Base-by-base conservation (phyloP, 2,329 filamentous ascomycete species). In the Amylocarpus encephaloides region DNA sequence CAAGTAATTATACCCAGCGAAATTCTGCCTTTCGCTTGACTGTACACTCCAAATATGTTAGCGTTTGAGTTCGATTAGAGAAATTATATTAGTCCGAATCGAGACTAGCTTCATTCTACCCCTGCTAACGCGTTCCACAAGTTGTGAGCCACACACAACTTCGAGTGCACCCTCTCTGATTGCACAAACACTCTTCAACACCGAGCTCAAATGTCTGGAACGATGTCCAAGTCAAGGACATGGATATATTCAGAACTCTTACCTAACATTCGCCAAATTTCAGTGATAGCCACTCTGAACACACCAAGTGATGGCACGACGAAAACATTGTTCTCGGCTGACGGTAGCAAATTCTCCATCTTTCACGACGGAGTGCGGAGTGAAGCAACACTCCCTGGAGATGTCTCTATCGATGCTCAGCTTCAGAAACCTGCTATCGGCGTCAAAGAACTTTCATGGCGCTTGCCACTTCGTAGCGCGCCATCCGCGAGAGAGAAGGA, bases 191-290 rank as follows among this genome's bases (percentile, higher is more conserved):
- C 22, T 26, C 22, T 4, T 26, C 22, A 26, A 26, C 22, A 7
- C 7, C 22, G 22, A 26, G 22, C 7, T 26, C 22, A 26, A 26
- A 4, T 7, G 4, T 7, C 22, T 26, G 7, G 4, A 26, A 26
- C 22, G 4, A 26, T 26, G 22, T 26, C 22, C 7, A 26, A 26
- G 41, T 41, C 5, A 51, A 52, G 10, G 15, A 34, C 59, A 10
- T 45, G 64, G 41, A 71, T 85, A 18, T 85, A 86, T 62, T 81
- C 82, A 5, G 83, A 86, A 67, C 72, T 85, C 1, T 73, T 86
- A 2, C 70, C 75, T 26, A 83, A 85, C 52, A 82, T 86, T 56
- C 73, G 77, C 38, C 80, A 84, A 62, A 71, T 86, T 35, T 83
- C 81, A 4, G 67, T 85, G 18, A 76, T 73, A 45, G 78, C 73